phyloP scores from a whole-genome alignment of 495 filamentous ascomycete species.

The Aspergillus coremiiformis region DNA sequence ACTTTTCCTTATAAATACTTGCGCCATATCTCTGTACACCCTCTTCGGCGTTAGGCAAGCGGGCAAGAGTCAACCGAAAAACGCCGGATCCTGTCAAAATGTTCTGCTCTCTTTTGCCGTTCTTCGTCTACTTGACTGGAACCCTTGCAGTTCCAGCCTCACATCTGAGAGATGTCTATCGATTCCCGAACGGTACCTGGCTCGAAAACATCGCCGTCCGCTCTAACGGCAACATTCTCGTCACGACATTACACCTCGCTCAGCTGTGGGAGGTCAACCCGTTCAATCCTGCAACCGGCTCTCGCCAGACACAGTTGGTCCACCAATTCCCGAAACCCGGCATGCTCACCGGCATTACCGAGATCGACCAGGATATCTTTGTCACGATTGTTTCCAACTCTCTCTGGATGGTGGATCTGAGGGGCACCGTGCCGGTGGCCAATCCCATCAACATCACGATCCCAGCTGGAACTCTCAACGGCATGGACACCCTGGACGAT shows the following conservation, averaged over 20 bases:
- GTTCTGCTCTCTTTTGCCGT: too few relatives aligned
- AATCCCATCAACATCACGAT: neutral
- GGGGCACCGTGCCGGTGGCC: neutral
- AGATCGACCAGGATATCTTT: slow-evolving; percentile 23
- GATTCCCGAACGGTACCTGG: slow-evolving; percentile 28
- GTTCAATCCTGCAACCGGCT: neutral
- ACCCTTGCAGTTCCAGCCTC: too few relatives aligned
- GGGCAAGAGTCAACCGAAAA: too few relatives aligned
- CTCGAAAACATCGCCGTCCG: slow-evolving; percentile 44
- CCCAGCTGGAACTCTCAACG: slow-evolving; percentile 15
- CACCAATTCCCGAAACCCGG: slow-evolving; percentile 6
- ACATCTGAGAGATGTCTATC: slow-evolving; percentile 5
- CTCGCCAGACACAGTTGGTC: slow-evolving; percentile 12
- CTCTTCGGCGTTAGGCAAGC: too few relatives aligned
- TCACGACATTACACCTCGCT: slow-evolving; percentile 30
- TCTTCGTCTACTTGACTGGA: too few relatives aligned
- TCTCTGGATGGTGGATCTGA: slow-evolving; percentile 25
- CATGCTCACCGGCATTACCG: slow-evolving; percentile 25
- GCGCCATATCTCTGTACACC: too few relatives aligned
- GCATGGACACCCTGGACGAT: slow-evolving; percentile 15
- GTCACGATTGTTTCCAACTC: slow-evolving; percentile 25
- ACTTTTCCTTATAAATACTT: too few relatives aligned
- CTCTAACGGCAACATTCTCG: slow-evolving; percentile 37
- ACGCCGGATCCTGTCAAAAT: too few relatives aligned
- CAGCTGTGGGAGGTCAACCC: slow-evolving; percentile 18